Evolutionary conservation across 1,139 yeast genomes (phyloP).

Genomic region (Geotrichum carabidarum): DNA sequence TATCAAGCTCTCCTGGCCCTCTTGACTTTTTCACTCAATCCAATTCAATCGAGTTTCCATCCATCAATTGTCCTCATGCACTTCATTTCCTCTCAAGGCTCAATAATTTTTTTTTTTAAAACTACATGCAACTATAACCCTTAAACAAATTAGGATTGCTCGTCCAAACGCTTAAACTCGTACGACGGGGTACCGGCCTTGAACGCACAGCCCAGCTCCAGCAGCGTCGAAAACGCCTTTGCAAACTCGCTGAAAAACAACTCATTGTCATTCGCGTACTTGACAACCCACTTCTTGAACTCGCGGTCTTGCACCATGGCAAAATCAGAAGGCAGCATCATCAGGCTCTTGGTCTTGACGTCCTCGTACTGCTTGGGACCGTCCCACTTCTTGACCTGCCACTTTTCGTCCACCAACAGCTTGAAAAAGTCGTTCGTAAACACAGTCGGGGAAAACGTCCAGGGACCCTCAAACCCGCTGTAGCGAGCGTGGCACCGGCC

Average conservation of each 20-base stretch:
- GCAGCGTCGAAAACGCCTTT: conserved; percentile 58
- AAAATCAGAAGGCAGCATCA: conserved; percentile 89
- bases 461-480: conserved; percentile 83
- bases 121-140: too few species aligned
- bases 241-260: conserved; percentile 69
- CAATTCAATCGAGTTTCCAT: too few species aligned
- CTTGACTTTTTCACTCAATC: too few species aligned
- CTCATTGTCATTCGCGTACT: conserved; percentile 67
- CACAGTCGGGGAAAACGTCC: conserved; percentile 86
- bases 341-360: conserved; percentile 61
- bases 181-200: conserved; percentile 42
- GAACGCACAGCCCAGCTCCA: conserved; percentile 70
- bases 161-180: conserved; percentile 53
- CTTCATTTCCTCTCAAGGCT: too few species aligned
- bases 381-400: conserved; percentile 71
- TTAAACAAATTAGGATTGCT: conserved; percentile 12
- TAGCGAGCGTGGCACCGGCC: conserved; percentile 63
- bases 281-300: conserved; percentile 61
- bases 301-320: conserved; percentile 62
- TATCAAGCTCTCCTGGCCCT: too few species aligned
- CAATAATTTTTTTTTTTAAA: too few species aligned
- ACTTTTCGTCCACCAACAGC: conserved; percentile 60
- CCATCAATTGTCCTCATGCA: too few species aligned
- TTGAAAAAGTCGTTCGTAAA: conserved; percentile 55
- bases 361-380: conserved; percentile 80